A percentile compares a stretch with the other conserved stretches of the same genome.
Conservation (phyloP, 805 yeast genomes). For the Allodekkera sacchari region DNA sequence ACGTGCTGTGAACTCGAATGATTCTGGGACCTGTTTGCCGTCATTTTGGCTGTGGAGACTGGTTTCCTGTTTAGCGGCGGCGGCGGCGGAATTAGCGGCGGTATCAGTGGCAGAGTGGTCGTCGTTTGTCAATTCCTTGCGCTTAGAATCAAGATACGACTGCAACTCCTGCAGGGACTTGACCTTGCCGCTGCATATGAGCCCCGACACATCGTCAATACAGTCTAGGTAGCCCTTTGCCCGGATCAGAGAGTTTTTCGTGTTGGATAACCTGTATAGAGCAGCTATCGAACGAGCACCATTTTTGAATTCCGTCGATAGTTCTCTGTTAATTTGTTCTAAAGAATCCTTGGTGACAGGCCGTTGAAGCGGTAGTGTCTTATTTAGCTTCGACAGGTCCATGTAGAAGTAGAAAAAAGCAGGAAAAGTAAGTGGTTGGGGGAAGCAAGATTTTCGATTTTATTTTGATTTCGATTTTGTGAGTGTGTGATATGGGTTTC, state of each 20-base stretch:
- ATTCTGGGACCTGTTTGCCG: not conserved
- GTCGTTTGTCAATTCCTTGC: slow-evolving; percentile 15
- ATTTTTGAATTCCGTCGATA: slow-evolving; percentile 54
- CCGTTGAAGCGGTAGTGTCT: slow-evolving; percentile 43
- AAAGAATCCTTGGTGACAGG: slow-evolving; percentile 41
- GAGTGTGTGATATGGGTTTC: too few relatives aligned
- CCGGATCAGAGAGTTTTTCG: slow-evolving; percentile 36
- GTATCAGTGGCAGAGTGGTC: too few relatives aligned
- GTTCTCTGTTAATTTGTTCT: slow-evolving; percentile 40
- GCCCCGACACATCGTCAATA: slow-evolving; percentile 40
- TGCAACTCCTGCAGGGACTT: slow-evolving; percentile 30
- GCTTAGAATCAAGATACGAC: slow-evolving; percentile 26
- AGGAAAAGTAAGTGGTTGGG: too few relatives aligned
- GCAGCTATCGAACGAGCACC: slow-evolving; percentile 70
- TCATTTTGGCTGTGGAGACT: not conserved
- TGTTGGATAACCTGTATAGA: slow-evolving; percentile 52
- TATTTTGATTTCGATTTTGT: too few relatives aligned
- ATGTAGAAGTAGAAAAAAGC: slow-evolving; percentile 21
- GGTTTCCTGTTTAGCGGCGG: too few relatives aligned
- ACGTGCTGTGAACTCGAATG: slow-evolving; percentile 10
- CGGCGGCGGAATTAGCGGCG: too few relatives aligned
- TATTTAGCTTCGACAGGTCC: slow-evolving; percentile 58
- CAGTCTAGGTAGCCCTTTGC: slow-evolving; percentile 57
- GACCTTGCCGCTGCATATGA: slow-evolving; percentile 14
- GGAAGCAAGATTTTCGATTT: too few relatives aligned